A percentile compares a stretch with the other conserved stretches of the same genome.
phyloP scores from a whole-genome alignment of 2,329 filamentous ascomycete species.

The Neonectria sp. region DNA sequence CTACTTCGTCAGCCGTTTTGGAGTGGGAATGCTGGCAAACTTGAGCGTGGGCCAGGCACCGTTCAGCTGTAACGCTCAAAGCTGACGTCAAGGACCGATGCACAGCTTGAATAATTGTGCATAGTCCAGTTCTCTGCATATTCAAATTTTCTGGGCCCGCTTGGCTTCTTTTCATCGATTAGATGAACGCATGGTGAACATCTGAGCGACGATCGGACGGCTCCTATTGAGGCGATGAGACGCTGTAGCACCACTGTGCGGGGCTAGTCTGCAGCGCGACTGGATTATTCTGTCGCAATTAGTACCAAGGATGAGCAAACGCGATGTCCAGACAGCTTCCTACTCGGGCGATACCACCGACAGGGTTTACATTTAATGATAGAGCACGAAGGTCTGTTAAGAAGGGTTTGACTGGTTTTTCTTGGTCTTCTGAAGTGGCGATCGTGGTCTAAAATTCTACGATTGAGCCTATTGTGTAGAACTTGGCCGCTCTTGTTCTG shows the following conservation, averaged over 20 bases:
- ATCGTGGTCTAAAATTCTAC: background rate
- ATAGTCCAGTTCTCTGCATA: background rate
- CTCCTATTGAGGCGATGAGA: background rate
- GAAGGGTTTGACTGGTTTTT: background rate
- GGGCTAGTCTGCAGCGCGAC: background rate
- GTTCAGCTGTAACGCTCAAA: no score
- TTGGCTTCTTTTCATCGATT: no score
- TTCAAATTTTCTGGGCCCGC: no score
- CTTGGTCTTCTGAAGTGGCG: background rate
- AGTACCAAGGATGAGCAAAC: background rate
- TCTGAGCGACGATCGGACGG: no score
- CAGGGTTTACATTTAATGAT: background rate
- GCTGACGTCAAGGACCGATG: background rate
- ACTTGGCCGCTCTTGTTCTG: background rate
- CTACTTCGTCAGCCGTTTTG: no score
- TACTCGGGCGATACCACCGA: constrained; percentile 8
- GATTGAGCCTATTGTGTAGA: background rate
- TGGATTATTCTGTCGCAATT: constrained; percentile 1
- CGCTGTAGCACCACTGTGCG: background rate
- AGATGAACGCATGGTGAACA: no score
- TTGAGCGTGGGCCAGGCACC: no score
- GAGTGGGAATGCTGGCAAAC: no score
- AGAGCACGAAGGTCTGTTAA: background rate
- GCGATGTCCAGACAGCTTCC: background rate
- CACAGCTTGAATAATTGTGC: background rate